These are phyloP conservation scores for Cymbopogon citratus DNA, from an alignment of 176 grass and related monocot species.

Conservation along the genomic window DNA sequence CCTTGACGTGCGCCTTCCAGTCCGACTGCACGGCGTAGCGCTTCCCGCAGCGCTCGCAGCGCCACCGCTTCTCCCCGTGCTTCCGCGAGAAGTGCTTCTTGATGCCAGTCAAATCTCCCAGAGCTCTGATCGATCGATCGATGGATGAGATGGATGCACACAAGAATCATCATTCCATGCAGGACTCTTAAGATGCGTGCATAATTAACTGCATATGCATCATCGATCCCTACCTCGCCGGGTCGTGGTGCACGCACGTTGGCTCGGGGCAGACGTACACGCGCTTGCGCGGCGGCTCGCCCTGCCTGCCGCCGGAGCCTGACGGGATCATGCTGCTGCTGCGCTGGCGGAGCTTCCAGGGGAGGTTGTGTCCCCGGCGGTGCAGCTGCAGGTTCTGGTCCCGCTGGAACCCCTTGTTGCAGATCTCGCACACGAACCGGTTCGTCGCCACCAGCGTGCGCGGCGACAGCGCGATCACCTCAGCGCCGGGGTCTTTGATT, in stretches of 20 bases:
- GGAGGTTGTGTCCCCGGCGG: conserved; percentile 90
- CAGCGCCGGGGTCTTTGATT: conserved; percentile 60
- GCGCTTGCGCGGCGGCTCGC: conserved; percentile 42
- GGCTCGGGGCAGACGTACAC: conserved; percentile 93
- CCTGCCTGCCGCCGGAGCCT: neutral
- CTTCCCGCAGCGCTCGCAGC: conserved; percentile 87
- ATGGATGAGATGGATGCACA: too few relatives aligned
- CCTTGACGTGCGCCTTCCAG: conserved; percentile 97
- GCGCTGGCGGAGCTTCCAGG: conserved; percentile 93
- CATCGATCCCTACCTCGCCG: conserved; percentile 11
- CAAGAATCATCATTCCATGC: too few relatives aligned
- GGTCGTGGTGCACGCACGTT: conserved; percentile 86
- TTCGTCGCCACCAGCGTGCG: conserved; percentile 88
- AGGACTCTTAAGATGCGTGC: too few relatives aligned
- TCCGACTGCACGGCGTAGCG: conserved; percentile 94
- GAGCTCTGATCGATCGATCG: conserved; percentile 27
- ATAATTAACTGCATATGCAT: neutral
- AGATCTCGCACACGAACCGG: conserved; percentile 89
- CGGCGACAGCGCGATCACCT: conserved; percentile 92
- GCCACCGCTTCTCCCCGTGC: conserved; percentile 96
- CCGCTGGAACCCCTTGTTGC: conserved; percentile 92
- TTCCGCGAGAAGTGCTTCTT: conserved; percentile 97
- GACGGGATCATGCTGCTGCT: conserved; percentile 1
- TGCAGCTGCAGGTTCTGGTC: conserved; percentile 99
- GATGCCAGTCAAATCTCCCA: conserved; percentile 88